Percentiles rank a stretch among this genome's conserved stretches.
Conservation (phyloP, 2,329 filamentous ascomycete species). For the Sarocladium kiliense region DNA sequence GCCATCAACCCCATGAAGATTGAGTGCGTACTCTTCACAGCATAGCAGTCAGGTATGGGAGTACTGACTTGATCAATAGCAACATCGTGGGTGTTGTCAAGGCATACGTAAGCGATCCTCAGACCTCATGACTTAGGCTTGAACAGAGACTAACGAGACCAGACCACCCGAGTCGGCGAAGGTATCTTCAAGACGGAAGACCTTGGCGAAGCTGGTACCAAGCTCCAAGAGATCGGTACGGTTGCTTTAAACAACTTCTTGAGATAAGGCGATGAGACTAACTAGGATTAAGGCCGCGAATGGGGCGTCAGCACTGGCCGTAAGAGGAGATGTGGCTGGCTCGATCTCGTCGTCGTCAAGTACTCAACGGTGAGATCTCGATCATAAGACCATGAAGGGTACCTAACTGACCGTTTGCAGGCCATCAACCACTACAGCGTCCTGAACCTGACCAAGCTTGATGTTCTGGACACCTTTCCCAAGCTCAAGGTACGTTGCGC, state of each 20-base stretch:
- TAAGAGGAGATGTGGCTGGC: constrained; percentile 53
- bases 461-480: constrained; percentile 65
- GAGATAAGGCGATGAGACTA: too few species aligned
- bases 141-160: constrained; percentile 21
- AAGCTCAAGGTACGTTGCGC: too few species aligned
- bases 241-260: constrained; percentile 13
- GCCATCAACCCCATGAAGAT: too few species aligned
- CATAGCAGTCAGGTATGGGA: too few species aligned
- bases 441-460: constrained; percentile 50
- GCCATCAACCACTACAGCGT: constrained; percentile 61
- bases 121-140: too few species aligned
- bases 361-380: background rate
- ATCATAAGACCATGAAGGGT: constrained; percentile 53
- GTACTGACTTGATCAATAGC: too few species aligned
- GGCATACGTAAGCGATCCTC: too few species aligned
- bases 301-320: constrained; percentile 51
- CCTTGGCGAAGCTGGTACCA: constrained; percentile 34
- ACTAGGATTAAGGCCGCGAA: constrained; percentile 16
- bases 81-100: too few species aligned
- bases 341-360: constrained; percentile 14
- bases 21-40: too few species aligned
- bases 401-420: constrained; percentile 12
- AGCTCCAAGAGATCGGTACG: constrained; percentile 40
- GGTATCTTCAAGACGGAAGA: constrained; percentile 66
- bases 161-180: constrained; percentile 57